Percentiles rank a stretch among this genome's conserved stretches.
Conservation (phyloP, 352 stramenopile species). For the Phytophthora sansomeana region DNA sequence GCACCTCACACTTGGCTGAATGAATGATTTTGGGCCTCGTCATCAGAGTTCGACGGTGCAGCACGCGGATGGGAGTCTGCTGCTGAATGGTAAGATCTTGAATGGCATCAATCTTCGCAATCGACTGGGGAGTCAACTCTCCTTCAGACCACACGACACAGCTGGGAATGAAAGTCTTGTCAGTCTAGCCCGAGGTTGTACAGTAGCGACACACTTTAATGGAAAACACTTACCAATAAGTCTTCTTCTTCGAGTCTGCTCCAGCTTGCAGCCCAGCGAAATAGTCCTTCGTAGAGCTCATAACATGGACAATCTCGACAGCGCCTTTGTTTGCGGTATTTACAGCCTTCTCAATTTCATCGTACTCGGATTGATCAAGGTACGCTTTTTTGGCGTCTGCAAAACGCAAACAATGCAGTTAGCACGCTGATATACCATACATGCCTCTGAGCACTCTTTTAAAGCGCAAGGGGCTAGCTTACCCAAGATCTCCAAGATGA, state of each 20-base stretch:
- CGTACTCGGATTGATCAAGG: conserved; percentile 58
- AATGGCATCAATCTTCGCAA: conserved; percentile 82
- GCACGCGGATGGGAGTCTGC: conserved; percentile 96
- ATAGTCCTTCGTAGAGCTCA: conserved; percentile 79
- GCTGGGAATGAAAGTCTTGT: conserved; percentile 31
- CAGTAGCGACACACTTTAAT: neutral
- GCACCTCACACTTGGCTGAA: conserved; percentile 79
- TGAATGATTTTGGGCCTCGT: conserved; percentile 93
- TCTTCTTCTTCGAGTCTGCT: conserved; percentile 90
- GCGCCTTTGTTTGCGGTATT: conserved; percentile 76
- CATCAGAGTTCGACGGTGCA: conserved; percentile 97
- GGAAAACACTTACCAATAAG: conserved; percentile 69
- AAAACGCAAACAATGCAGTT: conserved; percentile 18
- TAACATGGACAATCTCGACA: conserved; percentile 88
- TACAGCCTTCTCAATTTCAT: conserved; percentile 62
- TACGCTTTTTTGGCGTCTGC: conserved; percentile 82
- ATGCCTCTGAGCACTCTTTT: neutral
- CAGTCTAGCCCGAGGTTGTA: neutral
- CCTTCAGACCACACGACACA: conserved; percentile 83
- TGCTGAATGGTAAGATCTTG: conserved; percentile 93
- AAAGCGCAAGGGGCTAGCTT: neutral
- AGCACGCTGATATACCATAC: conserved; percentile 13
- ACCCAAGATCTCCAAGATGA: conserved; percentile 90
- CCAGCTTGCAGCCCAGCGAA: conserved; percentile 81
- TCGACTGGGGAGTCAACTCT: conserved; percentile 58